Base-by-base conservation (phyloP, 2,329 filamentous ascomycete species). In the Alternaria infectoria region DNA sequence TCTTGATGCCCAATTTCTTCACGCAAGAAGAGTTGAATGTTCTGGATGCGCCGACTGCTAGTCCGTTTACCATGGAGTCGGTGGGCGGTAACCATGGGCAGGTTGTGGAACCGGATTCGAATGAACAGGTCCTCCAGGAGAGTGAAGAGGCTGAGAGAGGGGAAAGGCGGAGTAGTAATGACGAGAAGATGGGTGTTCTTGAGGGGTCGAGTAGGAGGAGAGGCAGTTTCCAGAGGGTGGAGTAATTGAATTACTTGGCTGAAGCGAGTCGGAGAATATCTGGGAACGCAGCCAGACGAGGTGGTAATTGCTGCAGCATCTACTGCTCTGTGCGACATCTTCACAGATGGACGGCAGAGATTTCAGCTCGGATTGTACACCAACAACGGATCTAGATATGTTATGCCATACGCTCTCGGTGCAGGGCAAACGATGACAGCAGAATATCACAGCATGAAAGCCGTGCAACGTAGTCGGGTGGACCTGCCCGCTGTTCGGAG, bases 1-100 rank as follows among this genome's bases (percentile, higher is more conserved):
- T 82, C 57, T 57, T 85, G 0, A 74, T 88, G 65, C 86, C 86
- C 1, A 69, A 77, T 15, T 85, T 85, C 75, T 88, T 88, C 65
- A 80, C 77, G 0, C 70, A 78, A 6, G 66, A 81, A 17, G 86
- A 88, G 68, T 71, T 88, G 11, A 71, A 79, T 15, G 70, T 86
- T 0, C 68, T 88, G 61, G 86, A 88, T 73, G 82, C 82, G 21
- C 82, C 86, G 25, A 88, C 86, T 0, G 86, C 85, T 4, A 83
- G 85, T 59, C 83, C 83, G 21, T 83, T 85, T 15, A 86, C 86
- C 4, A 80, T 88, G 68, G 84, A 82, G 54, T 85, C 83, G 49
- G 79, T 87, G 26, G 85, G 86, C 6, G 85, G 86, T 3, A 82
- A 82, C 46, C 84, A 79, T 61, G 77, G 76, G 2, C 66, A 79